phyloP scores from a whole-genome alignment of 805 yeast genomes.

The Ogataea philodendri region DNA sequence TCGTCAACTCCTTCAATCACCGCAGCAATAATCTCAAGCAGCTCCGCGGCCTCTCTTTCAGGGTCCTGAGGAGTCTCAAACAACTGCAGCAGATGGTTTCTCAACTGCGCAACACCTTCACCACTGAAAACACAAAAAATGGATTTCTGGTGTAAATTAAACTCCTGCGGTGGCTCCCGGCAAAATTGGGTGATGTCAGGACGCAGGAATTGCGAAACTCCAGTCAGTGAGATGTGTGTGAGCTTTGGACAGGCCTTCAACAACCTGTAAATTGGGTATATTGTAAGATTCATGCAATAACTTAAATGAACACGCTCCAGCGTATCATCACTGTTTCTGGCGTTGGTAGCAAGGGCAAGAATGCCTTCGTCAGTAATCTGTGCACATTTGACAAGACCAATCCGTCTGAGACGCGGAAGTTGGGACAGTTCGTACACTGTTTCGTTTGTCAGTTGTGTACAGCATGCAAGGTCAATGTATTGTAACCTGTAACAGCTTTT shows the following conservation, averaged over 20 bases:
- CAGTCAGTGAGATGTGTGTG: conserved; percentile 90
- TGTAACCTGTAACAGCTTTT: conserved; percentile 80
- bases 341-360: conserved; percentile 54
- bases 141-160: conserved; percentile 79
- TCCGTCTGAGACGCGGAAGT: conserved; percentile 78
- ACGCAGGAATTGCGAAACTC: conserved; percentile 84
- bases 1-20: conserved; percentile 26
- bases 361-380: conserved; percentile 86
- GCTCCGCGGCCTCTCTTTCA: conserved; percentile 32
- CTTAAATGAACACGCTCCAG: conserved; percentile 91
- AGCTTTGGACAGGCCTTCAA: conserved; percentile 79
- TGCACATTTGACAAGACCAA: conserved; percentile 89
- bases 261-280: conserved; percentile 72
- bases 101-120: conserved; percentile 73
- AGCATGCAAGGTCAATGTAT: conserved; percentile 93
- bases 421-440: conserved; percentile 74
- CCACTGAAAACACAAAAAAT: conserved; percentile 94
- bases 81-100: conserved; percentile 56
- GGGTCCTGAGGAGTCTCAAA: conserved; percentile 34
- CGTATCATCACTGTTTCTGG: conserved; percentile 63
- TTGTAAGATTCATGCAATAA: conserved; percentile 78
- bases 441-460: conserved; percentile 81
- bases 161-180: conserved; percentile 89
- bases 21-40: conserved; percentile 31
- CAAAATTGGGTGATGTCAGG: conserved; percentile 83